Base-by-base conservation (phyloP, 2,329 filamentous ascomycete genomes). In the Chaetomiaceae sp. region DNA sequence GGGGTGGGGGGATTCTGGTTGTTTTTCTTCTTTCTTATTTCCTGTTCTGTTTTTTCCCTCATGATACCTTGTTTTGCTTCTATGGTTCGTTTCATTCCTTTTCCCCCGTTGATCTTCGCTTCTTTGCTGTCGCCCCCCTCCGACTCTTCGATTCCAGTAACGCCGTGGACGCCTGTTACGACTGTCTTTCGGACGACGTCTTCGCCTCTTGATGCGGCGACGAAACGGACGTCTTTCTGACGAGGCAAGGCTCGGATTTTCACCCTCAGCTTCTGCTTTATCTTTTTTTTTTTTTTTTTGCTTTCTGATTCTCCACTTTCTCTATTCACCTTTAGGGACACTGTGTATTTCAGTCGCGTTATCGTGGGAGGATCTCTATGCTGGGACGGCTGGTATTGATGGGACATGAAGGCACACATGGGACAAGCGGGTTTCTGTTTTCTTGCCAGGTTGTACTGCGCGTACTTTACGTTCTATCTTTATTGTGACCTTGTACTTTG, bases 51-150 rank as follows among this genome's bases (percentile, higher is more conserved):
- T 47, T 54, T 34, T 50, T 22, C 36, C 48, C 44, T 27, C 46
- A 46, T 54, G 51, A 54, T 54, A 54, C 51, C 51, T 54, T 31
- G 22, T 37, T 43, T 3, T 51, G 9, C 29, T 27, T 23, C 12
- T 39, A 19, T 22, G 4, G 27, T 3, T 17, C 33, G 23, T 33
- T 22, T 27, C 7, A 6, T 7, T 40, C 20, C 15, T 15, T 17
- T 22, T 42, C 45, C 17, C 34, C 48, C 39, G 20, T 25, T 50
- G 15, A 27, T 50, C 38, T 46, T 38, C 47, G 48, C 33, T 47
- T 46, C 29, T 38, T n/a, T 19, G 34, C 39, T 29, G 22, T 36
- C 42, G 33, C 36, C 39, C 7, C 25, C 34, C 46, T 31, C 34
- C 31, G n/a, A 20, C 22, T 19, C 39, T 50, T 54, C 20, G 39